Conservation (phyloP, 164 flowering plant species). For the Berberis vulgaris region DNA sequence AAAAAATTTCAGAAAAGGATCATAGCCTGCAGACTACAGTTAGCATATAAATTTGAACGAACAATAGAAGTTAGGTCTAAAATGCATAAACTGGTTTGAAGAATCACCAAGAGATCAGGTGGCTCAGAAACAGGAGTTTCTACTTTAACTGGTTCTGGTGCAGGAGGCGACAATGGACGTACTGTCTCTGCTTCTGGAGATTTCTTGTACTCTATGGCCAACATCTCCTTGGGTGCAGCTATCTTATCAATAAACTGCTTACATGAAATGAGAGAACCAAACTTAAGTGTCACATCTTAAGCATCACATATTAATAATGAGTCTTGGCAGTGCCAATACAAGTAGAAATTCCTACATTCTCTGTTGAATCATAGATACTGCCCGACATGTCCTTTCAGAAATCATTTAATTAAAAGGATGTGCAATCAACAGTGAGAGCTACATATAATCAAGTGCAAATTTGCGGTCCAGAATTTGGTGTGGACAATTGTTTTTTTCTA, state of each 20-base stretch:
- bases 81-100: slow-evolving; percentile 1
- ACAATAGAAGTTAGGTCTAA: background rate
- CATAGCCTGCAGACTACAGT: background rate
- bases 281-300: background rate
- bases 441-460: too few species aligned
- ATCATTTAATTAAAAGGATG: too few species aligned
- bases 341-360: background rate
- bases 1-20: slow-evolving; percentile 1
- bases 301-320: too few species aligned
- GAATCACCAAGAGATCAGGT: slow-evolving; percentile 77
- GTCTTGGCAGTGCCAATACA: background rate
- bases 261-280: slow-evolving; percentile 6
- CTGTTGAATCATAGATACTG: background rate
- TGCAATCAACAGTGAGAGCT: too few species aligned
- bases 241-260: slow-evolving; percentile 42
- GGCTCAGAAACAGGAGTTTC: slow-evolving; percentile 50
- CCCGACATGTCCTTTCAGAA: too few species aligned
- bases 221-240: slow-evolving; percentile 53
- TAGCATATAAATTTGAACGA: background rate
- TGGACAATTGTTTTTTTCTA: too few species aligned
- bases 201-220: slow-evolving; percentile 77
- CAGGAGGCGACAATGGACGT: slow-evolving; percentile 42
- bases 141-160: slow-evolving; percentile 53
- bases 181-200: slow-evolving; percentile 45
- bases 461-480: too few species aligned